Evolutionary conservation across 768 basidiomycete genomes (phyloP), one percentile per base, ranked within the genome.

Genomic region (Leccinum disarticulatum): DNA sequence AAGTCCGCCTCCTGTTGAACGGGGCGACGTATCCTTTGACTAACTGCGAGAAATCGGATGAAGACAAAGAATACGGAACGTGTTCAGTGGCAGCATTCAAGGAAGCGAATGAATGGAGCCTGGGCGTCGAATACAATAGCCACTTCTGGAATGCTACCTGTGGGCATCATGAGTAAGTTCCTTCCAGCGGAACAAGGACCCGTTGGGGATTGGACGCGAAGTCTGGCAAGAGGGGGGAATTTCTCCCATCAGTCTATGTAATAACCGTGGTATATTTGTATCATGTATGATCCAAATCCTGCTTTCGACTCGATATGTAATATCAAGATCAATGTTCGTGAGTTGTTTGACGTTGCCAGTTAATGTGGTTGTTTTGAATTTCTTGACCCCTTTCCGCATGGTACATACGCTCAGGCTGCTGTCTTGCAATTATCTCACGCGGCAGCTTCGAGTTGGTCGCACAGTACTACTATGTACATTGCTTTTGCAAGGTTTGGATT

Each of bases 1-100:
- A 79, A 61, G 70, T 80, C 52, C 77, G 78, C 28, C 68, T 80
- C 31, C 47, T 78, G 31, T 68, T 80, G 62, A 80, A 80, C 63
- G 73, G 67, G 41, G 71, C 69, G 19, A 75, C 77, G 6, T 68
- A 76, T 25, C 77, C 79, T 3, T 67, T 80, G 46, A 58, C 73
- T 22, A 66, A 63, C 14, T 79, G 79, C 61, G 59, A 66, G 17
- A 52, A 57, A 64, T 68, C 69, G 3, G 33, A 52, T 22, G 55
- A 61, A 48, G 75, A 79, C 63, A 57, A 48, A 22, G 49, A n/a
- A 53, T 69, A 72, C 51, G 79, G 79, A 28, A 71, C 77, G 6
- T 80, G 79, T 55, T 69, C 76, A 31, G 61, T 79, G 1, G 64
- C 58, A 6, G 65, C 65, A 27, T 80, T 80, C 36, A 68, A 74